phyloP scores from a whole-genome alignment of 805 yeast genomes.

The Nakazawaea siamensis region DNA sequence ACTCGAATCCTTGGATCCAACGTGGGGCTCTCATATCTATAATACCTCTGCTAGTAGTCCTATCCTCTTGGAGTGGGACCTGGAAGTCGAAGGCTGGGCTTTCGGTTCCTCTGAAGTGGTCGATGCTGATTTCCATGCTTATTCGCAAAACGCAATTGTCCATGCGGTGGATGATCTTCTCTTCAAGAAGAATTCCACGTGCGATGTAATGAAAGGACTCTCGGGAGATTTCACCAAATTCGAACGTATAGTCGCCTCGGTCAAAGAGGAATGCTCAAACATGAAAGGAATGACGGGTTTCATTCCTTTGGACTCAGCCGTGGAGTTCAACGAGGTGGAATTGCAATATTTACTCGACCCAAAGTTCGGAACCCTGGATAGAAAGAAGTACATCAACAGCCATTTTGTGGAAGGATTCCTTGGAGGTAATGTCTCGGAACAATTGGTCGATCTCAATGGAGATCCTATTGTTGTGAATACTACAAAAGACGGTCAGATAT shows the following conservation, averaged over 20 bases:
- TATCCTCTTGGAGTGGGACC: constrained; percentile 18
- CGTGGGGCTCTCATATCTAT: no score
- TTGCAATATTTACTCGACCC: constrained; percentile 29
- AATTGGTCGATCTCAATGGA: not conserved
- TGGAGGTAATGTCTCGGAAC: not conserved
- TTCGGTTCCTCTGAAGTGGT: constrained; percentile 42
- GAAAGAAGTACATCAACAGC: not conserved
- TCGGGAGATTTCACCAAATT: no score
- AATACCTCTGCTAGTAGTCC: constrained; percentile 18
- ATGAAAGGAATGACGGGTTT: constrained; percentile 38
- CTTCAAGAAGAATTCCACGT: constrained; percentile 15
- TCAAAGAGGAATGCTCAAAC: no score
- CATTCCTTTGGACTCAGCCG: constrained; percentile 34
- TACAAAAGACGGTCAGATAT: not conserved
- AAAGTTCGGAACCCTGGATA: not conserved
- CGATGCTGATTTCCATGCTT: constrained; percentile 49
- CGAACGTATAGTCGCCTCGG: no score
- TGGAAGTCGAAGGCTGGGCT: constrained; percentile 22
- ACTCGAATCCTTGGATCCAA: no score
- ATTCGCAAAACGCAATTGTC: constrained; percentile 55
- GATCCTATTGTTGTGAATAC: not conserved
- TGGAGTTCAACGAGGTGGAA: constrained; percentile 33
- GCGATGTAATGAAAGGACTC: not conserved
- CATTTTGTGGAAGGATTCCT: not conserved
- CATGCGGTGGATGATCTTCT: constrained; percentile 52